phyloP scores from a whole-genome alignment of 2,329 filamentous ascomycete species.

The Rutstroemia sp. region DNA sequence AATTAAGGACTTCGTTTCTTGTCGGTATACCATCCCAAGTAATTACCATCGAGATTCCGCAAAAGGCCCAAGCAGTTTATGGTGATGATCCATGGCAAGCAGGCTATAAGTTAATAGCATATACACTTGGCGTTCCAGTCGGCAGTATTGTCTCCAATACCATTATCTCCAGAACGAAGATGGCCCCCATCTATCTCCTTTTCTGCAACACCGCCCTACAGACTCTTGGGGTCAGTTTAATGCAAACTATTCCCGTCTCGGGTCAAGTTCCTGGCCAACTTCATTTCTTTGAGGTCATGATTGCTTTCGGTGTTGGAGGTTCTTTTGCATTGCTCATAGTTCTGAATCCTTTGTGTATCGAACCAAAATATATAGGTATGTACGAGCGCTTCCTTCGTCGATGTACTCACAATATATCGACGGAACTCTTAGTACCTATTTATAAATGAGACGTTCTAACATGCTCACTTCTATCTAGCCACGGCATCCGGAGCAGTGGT shows the following conservation, averaged over 20 bases:
- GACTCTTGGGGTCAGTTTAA: constrained; percentile 9
- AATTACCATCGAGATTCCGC: constrained; percentile 12
- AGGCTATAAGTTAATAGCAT: background rate
- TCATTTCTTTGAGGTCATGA: constrained; percentile 46
- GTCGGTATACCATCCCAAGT: constrained; percentile 12
- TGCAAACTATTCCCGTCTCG: background rate
- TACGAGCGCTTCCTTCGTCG: background rate
- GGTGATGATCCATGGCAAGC: constrained; percentile 7
- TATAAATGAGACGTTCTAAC: background rate
- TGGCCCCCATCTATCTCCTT: background rate
- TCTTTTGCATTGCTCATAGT: constrained; percentile 35
- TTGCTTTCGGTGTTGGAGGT: constrained; percentile 44
- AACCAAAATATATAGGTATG: background rate
- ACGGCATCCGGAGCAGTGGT: background rate
- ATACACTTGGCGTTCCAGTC: background rate
- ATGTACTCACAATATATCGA: no score
- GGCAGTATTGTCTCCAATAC: background rate
- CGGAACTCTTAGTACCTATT: background rate
- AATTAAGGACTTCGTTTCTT: constrained; percentile 10
- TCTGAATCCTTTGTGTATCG: constrained; percentile 42
- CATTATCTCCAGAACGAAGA: background rate
- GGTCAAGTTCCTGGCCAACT: background rate
- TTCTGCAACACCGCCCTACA: constrained; percentile 3
- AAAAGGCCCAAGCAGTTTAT: constrained; percentile 12
- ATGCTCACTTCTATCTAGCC: background rate